These are phyloP conservation scores for Fusarium redolens DNA, from an alignment of 2,329 filamentous ascomycete species.

Conservation along the genomic window DNA sequence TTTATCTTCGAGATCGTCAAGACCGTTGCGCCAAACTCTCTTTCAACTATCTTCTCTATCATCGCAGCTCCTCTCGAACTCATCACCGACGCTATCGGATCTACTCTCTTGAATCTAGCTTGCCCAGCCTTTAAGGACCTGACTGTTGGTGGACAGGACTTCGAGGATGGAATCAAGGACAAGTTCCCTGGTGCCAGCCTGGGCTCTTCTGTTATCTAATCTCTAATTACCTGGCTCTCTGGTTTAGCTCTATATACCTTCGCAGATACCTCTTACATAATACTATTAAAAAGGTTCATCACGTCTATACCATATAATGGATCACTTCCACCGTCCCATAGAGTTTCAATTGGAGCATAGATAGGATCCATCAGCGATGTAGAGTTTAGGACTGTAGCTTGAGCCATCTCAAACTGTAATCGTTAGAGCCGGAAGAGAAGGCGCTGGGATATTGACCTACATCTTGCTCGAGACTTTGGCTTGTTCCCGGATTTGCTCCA, in stretches of 20 bases:
- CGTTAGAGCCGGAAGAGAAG: background rate
- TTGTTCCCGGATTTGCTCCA: accelerated
- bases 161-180: background rate
- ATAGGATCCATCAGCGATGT: conserved; percentile 1
- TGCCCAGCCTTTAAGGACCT: conserved; percentile 22
- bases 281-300: conserved; percentile 40
- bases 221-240: accelerated
- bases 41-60: conserved; percentile 3
- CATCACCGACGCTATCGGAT: background rate
- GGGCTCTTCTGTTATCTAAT: background rate
- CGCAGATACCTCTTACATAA: background rate
- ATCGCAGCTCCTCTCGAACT: conserved; percentile 1
- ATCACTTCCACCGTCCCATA: conserved; percentile 32
- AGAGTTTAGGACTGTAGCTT: background rate
- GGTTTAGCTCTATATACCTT: background rate
- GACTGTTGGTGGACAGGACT: background rate
- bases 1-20: conserved; percentile 24
- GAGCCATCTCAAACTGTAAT: background rate
- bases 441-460: background rate
- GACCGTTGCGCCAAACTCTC: conserved; percentile 1
- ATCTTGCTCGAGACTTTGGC: accelerated
- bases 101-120: background rate
- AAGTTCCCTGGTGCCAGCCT: conserved; percentile 15
- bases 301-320: conserved; percentile 36
- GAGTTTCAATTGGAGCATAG: conserved; percentile 17